Evolutionary conservation across 495 filamentous ascomycete genomes (phyloP).

Genomic region (Hamigera avellanea): DNA sequence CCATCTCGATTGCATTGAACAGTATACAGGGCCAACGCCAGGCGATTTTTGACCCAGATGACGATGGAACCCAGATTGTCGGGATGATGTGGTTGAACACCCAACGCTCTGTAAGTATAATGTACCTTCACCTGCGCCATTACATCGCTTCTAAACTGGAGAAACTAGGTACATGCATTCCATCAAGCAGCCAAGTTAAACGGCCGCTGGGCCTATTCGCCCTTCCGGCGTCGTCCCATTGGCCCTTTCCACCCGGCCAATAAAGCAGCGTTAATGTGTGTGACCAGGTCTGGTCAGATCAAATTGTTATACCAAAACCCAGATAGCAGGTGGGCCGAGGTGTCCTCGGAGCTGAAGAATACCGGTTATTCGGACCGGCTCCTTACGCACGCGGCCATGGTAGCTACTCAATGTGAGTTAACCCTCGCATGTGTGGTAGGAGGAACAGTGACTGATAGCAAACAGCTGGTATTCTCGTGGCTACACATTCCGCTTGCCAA

Average conservation of each 20-base stretch:
- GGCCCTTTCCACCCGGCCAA: conserved; percentile 57
- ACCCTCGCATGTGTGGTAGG: background rate
- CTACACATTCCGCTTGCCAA: conserved; percentile 52
- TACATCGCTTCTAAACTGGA: conserved; percentile 1
- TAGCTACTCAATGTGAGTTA: conserved; percentile 52
- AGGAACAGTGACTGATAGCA: conserved; percentile 1
- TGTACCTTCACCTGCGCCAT: conserved; percentile 3
- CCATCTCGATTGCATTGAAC: conserved; percentile 52
- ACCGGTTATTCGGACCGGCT: conserved; percentile 54
- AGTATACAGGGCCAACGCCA: conserved; percentile 43
- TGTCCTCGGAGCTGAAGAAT: conserved; percentile 56
- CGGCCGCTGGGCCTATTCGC: conserved; percentile 40
- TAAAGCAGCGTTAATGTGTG: conserved; percentile 56
- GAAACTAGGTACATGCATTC: conserved; percentile 35
- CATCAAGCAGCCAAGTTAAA: conserved; percentile 37
- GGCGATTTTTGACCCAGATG: conserved; percentile 47
- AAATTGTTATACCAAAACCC: conserved; percentile 59
- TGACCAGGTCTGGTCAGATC: conserved; percentile 59
- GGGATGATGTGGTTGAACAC: conserved; percentile 73
- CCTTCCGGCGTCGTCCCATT: conserved; percentile 33
- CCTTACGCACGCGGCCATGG: conserved; percentile 71
- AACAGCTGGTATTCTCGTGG: conserved; percentile 47
- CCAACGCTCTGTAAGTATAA: conserved; percentile 39
- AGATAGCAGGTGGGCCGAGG: conserved; percentile 55
- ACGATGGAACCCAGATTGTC: conserved; percentile 65